These are phyloP conservation scores for Leccinum solheimii DNA, from an alignment of 1,284 basidiomycete species.

Conservation along the genomic window DNA sequence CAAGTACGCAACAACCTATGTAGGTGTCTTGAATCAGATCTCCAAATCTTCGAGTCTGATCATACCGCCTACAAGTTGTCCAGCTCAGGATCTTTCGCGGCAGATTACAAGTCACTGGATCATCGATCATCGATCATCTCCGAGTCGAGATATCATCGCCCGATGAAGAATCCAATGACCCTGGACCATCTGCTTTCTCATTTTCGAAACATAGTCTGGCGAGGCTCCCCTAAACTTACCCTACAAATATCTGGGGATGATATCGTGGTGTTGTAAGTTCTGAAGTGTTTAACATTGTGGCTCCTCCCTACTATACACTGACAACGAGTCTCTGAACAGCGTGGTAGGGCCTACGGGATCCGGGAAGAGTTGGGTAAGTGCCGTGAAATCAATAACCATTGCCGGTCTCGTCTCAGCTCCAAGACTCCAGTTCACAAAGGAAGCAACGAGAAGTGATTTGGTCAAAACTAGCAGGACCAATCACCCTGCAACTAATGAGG, in stretches of 20 bases:
- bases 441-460: slow-evolving; percentile 10
- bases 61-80: background rate
- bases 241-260: slow-evolving; percentile 15
- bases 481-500: slow-evolving; percentile 15
- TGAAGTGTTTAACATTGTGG: background rate
- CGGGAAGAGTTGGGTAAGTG: slow-evolving; percentile 28
- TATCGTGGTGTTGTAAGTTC: slow-evolving; percentile 22
- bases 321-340: slow-evolving; percentile 5
- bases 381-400: background rate
- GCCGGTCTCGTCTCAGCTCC: background rate
- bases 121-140: background rate
- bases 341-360: slow-evolving; percentile 27
- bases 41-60: background rate
- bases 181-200: background rate
- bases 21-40: background rate
- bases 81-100: background rate
- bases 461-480: slow-evolving; percentile 10
- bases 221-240: slow-evolving; percentile 2
- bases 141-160: background rate
- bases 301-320: background rate
- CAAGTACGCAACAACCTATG: background rate
- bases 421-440: slow-evolving; percentile 15
- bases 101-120: background rate
- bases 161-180: background rate
- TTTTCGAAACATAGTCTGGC: slow-evolving; percentile 15